Percentiles rank a stretch among this genome's conserved stretches.
Conservation (phyloP, 2,329 filamentous ascomycete genomes). For the Dactylellina sp. region DNA sequence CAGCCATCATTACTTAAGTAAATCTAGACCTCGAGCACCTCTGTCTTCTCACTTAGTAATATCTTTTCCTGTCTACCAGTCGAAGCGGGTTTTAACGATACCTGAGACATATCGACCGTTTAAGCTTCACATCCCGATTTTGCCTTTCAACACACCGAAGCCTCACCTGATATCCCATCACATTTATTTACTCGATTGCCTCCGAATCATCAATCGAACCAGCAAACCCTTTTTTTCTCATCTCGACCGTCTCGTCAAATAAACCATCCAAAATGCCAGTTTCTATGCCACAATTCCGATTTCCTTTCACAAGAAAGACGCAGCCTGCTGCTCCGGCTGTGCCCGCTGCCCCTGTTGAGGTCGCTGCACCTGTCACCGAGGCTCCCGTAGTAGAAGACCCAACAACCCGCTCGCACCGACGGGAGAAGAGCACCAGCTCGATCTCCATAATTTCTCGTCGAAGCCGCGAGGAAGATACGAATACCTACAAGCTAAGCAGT, state of each 20-base stretch:
- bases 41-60: constrained; percentile 34
- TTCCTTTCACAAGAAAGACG: constrained; percentile 47
- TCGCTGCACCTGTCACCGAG: constrained; percentile 5
- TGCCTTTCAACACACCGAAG: constrained; percentile 39
- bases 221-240: constrained; percentile 7
- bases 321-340: constrained; percentile 11
- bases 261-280: constrained; percentile 52
- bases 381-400: constrained; percentile 25
- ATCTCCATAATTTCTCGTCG: constrained; percentile 47
- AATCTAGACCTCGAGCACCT: too few relatives aligned
- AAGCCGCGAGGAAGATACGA: constrained; percentile 58
- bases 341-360: constrained; percentile 29
- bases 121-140: constrained; percentile 36
- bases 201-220: constrained; percentile 4
- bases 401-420: constrained; percentile 38
- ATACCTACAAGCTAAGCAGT: constrained; percentile 60
- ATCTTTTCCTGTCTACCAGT: neutral
- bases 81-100: neutral
- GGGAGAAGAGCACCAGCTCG: constrained; percentile 48
- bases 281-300: constrained; percentile 55
- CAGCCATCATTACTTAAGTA: constrained; percentile 5
- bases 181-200: constrained; percentile 15
- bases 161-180: neutral
- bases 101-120: constrained; percentile 36
- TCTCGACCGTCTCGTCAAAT: neutral